Conservation (phyloP, 495 filamentous ascomycete species). For the Aspergillus hancockii region DNA sequence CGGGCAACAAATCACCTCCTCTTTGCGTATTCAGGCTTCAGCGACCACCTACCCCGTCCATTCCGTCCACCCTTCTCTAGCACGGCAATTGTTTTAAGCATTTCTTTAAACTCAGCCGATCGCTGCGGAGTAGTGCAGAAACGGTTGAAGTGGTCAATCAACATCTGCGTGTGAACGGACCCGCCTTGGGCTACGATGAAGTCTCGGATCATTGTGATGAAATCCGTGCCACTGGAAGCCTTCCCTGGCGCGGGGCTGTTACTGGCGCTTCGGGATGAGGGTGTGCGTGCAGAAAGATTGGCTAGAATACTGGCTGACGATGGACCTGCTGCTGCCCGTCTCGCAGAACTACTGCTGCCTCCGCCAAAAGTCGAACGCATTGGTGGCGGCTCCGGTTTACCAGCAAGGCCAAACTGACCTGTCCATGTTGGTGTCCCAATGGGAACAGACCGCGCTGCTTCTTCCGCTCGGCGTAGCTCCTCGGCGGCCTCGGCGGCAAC, state of each 20-base stretch:
- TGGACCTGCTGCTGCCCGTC: constrained; percentile 42
- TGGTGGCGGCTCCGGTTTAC: constrained; percentile 47
- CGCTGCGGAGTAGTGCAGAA: constrained; percentile 55
- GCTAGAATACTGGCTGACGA: constrained; percentile 61
- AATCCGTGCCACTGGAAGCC: constrained; percentile 49
- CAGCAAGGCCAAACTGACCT: constrained; percentile 73
- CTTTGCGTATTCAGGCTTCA: constrained; percentile 59
- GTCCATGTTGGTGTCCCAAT: constrained; percentile 95
- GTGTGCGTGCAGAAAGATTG: constrained; percentile 49
- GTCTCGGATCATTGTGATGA: constrained; percentile 71
- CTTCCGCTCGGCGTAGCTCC: constrained; percentile 69
- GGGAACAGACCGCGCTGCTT: constrained; percentile 67
- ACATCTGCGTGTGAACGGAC: constrained; percentile 66
- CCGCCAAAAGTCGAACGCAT: constrained; percentile 21
- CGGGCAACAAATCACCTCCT: constrained; percentile 6
- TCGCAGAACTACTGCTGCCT: constrained; percentile 33
- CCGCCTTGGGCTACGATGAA: constrained; percentile 74
- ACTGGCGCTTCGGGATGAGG: constrained; percentile 34
- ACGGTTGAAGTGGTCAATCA: constrained; percentile 80
- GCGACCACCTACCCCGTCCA: constrained; percentile 59
- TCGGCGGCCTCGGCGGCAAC: constrained; percentile 77
- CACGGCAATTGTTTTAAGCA: constrained; percentile 58
- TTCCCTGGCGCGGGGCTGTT: constrained; percentile 25
- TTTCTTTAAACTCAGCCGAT: constrained; percentile 64
- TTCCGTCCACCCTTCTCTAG: constrained; percentile 54